Evolutionary conservation across 768 basidiomycete species (phyloP), one percentile per base, ranked within the genome.

Genomic region (Amanita rubescens): DNA sequence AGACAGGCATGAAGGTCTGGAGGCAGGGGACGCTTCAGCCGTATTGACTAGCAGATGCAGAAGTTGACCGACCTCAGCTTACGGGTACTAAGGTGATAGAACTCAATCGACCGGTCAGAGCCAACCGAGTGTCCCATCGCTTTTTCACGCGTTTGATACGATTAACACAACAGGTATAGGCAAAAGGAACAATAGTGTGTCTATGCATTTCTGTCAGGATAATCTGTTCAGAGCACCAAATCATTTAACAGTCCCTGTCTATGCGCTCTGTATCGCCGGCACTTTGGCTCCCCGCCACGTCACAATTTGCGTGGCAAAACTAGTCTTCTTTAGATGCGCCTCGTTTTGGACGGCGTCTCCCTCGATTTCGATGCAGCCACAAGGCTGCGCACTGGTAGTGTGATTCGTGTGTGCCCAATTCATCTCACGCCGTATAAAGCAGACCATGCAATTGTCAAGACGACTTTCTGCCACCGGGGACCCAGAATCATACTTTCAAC

Each of bases 281-380:
- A 37, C 52, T 37, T 49, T 54, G 45, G 50, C 60, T 62, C 58
- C 56, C 43, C 56, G 20, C 47, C 44, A 55, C 59, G 67, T 63
- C 63, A 66, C 60, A 62, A 58, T 64, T 46, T 69, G 65, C 67
- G 8, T 64, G 63, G 56, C 64, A 56, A 65, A 64, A 60, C 61
- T 67, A 65, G 59, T 53, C 62, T 69, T 67, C 63, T 71, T 65
- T 63, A 67, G 62, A 54, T 63, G 66, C 20, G 15, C 53, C 71
- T 70, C 68, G 68, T 66, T 69, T 65, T 61, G 63, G 67, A 63
- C 33, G 60, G n/a, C 61, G 61, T 65, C 62, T 60, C 60, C 59
- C 57, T 58, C 59, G 59, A 55, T 60, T 58, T 62, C 62, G 58
- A 60, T 57, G 58, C 54, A 58, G 55, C 58, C 62, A 68, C 70